A percentile compares a stretch with the other conserved stretches of the same genome.
These are phyloP conservation scores for Cystobasidium tubakii DNA, from an alignment of 768 basidiomycete genomes.

Conservation along the genomic window DNA sequence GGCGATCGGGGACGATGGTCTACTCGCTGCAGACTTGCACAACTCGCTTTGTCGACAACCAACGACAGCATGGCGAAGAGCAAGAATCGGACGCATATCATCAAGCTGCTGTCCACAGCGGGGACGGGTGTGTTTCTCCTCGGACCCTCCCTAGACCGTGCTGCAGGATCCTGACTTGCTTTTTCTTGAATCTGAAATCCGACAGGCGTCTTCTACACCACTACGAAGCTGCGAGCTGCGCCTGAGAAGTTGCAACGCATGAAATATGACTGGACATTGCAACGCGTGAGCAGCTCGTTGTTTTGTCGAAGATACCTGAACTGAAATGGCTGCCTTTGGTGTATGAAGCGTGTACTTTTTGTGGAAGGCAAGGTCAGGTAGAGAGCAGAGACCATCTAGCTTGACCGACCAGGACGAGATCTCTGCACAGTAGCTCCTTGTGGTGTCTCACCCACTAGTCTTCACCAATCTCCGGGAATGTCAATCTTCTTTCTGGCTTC, in stretches of 20 bases:
- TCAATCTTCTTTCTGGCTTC: too few relatives aligned
- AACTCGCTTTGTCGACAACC: neutral
- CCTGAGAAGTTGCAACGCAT: constrained; percentile 28
- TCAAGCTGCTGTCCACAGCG: constrained; percentile 22
- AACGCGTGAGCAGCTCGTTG: constrained; percentile 2
- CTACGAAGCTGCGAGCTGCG: constrained; percentile 28
- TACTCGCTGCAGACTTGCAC: neutral
- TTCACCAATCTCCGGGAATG: too few relatives aligned
- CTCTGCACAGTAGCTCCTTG: too few relatives aligned
- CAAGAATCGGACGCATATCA: constrained; percentile 30
- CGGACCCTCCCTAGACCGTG: neutral
- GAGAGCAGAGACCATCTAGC: neutral
- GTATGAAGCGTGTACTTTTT: constrained; percentile 25
- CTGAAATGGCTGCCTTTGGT: neutral
- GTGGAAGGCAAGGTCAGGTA: constrained; percentile 25
- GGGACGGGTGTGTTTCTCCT: constrained; percentile 16
- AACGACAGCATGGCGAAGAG: constrained; percentile 32
- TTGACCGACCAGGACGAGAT: neutral
- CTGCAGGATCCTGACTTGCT: neutral
- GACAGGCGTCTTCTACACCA: constrained; percentile 34
- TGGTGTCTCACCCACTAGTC: too few relatives aligned
- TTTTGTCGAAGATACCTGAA: neutral
- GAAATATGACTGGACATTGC: constrained; percentile 25
- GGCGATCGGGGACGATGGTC: neutral
- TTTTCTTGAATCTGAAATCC: neutral